Conservation (phyloP, 139 green algal genomes). For the Pleodorina starrii region DNA sequence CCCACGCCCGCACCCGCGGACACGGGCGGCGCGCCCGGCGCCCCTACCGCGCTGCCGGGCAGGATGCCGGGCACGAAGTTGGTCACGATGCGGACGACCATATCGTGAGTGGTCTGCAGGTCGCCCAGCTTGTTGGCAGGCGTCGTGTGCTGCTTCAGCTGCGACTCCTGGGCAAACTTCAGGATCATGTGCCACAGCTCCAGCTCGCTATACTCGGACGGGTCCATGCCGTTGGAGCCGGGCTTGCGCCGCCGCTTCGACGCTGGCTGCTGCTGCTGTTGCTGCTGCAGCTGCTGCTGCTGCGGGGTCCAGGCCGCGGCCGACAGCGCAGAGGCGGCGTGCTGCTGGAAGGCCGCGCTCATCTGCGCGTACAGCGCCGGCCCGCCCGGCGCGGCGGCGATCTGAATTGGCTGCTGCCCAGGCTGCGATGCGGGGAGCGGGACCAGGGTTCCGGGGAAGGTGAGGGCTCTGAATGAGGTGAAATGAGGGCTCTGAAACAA, state of each 20-base stretch:
- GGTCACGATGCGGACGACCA: not conserved
- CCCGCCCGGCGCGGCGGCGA: not conserved
- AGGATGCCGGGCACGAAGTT: not conserved
- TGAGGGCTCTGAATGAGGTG: no score
- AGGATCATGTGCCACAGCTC: constrained; percentile 38
- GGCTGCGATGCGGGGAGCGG: no score
- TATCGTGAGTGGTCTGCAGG: constrained; percentile 22
- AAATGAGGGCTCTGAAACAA: no score
- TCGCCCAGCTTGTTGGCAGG: not conserved
- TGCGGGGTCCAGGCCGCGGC: not conserved
- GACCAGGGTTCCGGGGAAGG: no score
- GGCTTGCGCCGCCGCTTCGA: constrained; percentile 26
- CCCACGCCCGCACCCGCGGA: no score
- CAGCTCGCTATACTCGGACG: constrained; percentile 15
- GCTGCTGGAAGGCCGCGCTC: not conserved
- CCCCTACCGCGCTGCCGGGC: not conserved
- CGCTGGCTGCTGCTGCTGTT: constrained; percentile 1
- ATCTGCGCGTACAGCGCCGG: not conserved
- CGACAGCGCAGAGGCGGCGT: not conserved
- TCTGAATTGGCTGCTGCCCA: not conserved
- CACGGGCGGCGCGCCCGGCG: no score
- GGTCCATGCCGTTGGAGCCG: not conserved
- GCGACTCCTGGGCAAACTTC: not conserved
- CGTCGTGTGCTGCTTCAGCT: not conserved
- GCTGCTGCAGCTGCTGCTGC: not conserved